Base-by-base conservation (phyloP, 148 eudicot genomes). In the Selenicereus undatus region DNA sequence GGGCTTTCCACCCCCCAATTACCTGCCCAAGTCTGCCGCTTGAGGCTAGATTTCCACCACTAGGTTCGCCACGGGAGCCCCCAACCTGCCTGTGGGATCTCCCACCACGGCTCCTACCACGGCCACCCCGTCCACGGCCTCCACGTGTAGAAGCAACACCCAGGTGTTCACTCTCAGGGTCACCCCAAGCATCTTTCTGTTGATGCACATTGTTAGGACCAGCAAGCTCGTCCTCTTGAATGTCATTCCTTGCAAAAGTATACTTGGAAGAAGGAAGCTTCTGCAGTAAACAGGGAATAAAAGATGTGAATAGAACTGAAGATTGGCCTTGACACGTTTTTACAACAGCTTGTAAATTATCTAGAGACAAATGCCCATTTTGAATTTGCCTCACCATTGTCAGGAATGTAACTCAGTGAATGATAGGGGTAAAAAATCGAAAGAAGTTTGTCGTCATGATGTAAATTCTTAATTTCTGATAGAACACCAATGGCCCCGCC, bases 221-320 rank as follows among this genome's bases (percentile, higher is more conserved):
- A 56, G 81, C 79, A 80, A 86, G 72, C 50, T 90, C 90, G 62
- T 84, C 86, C 48, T 85, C 88, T 74, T 81, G 89, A 64, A 78
- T 60, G 64, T 82, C 87, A 48, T 48, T 48, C 80, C 90, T 83
- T 76, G 79, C 75, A 76, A 79, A 74, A 58, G 87, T 68, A 82
- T 82, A 87, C 69, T 85, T 85, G 35, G 89, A 84, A 32, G 90
- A 84, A 32, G 90, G 79, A 72, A 84, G 83, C 80, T 85, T 89
- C 98, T 95, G 88, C 21, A 9, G n/a, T 50, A 52, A 83, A 77
- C 64, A 21, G 8, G 12, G 62, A 82, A 58, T 14, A 73, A 79
- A 51, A 62, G 5, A 74, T 16, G 48, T 30, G 2, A 43, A 20
- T 18, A 9, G 0, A 62, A 62, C 68, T 22, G 11, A 22, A 62